Evolutionary conservation across 2,329 filamentous ascomycete species (phyloP), one percentile per base, ranked within the genome.

Genomic region (Chalaropsis thielavioides): DNA sequence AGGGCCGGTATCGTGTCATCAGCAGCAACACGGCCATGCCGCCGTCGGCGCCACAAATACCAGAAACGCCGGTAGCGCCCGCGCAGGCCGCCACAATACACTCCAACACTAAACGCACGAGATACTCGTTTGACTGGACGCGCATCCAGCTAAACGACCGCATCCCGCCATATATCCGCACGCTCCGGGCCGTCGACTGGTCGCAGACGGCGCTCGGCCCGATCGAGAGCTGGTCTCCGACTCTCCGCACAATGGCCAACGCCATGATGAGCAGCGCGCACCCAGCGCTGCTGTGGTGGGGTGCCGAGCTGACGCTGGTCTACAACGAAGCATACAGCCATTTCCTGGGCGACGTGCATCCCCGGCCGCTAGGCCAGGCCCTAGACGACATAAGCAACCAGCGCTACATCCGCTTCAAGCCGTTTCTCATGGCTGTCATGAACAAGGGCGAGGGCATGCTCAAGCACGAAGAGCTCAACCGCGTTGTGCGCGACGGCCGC

Each of bases 391-490:
- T 82, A 0, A 92, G 88, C 88, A 68, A 78, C 0, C 89, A 92
- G 71, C 87, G 92, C 5, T 92, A 88, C 87, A 76, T 83, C 24
- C 82, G 85, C 4, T 79, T 92, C 11, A 80, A 84, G 68, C 84
- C 84, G 1, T 80, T 88, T 0, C 89, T 94, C 68, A 77, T 80
- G 19, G 83, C 78, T 67, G 89, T 89, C 0, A 82, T 81, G 73
- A 74, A 81, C 46, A 87, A 84, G 3, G 90, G 89, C 0, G 85
- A 91, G 74, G 87, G 89, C 0, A 90, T 86, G 0, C 89, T 92
- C 87, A 92, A 91, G 73, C 85, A 92, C 69, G 89, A 94, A 70
- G 88, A 92, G 68, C 84, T 83, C 65, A 77, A 92, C 1, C 90
- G 91, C 70, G 80, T 94, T 40, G 78, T 81, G 59, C 82, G 89